Evolutionary conservation across 2,329 filamentous ascomycete species (phyloP), one percentile per base, ranked within the genome.

Genomic region (Ophiocordyceps camponoti-rufipedis): DNA sequence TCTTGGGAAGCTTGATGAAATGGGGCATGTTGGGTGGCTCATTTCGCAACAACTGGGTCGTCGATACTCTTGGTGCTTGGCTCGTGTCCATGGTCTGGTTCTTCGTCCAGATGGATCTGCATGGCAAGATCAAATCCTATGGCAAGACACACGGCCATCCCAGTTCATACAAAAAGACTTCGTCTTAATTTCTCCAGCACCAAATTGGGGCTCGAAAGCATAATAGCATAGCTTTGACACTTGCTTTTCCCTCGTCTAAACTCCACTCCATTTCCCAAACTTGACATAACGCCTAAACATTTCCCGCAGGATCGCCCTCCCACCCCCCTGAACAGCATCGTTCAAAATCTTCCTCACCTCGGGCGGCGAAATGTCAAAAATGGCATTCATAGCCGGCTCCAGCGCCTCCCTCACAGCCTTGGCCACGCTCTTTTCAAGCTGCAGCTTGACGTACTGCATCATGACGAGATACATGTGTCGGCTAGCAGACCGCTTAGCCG

Each of bases 1-100:
- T 80, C 50, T 58, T 94, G 42, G 85, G 82, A 1, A 63, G 74
- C 46, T 55, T 85, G 48, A 82, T 95, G 77, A 78, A 81, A 52
- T 80, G 73, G 56, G 66, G 66, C 28, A 57, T 64, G 16, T 58
- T 78, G 54, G 75, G 76, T 14, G 72, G 74, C 3, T 68, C 68
- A 14, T 62, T 67, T 44, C 67, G 76, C 51, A 78, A 78, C 49
- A 79, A 68, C 53, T 74, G 69, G 69, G 13, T 82, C 14, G 42
- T 75, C 40, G 80, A 83, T 56, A 75, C 70, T 1, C 45, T 80
- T 14, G 63, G 77, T 52, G 65, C 66, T 13, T 74, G 69, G 62
- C 49, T 80, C 14, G 58, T 72, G 8, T 59, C 67, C 6, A 48
- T 81, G 9, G 61, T 75, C 41, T 79, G 73, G 70, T 63, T 75